Base-by-base conservation (phyloP, 2,329 filamentous ascomycete genomes). In the Penicillium psychrosexuale region DNA sequence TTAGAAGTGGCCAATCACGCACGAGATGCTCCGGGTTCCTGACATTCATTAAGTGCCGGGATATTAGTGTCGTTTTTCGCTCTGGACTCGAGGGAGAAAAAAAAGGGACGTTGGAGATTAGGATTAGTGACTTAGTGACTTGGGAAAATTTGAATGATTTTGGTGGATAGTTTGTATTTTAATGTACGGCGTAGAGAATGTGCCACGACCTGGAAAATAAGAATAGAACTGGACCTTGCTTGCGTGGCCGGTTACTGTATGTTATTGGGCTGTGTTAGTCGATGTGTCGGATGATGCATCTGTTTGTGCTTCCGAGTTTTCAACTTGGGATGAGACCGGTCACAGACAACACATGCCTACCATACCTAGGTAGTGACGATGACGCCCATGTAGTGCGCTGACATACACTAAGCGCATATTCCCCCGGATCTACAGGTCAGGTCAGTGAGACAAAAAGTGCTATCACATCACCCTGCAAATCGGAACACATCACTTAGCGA, bases 1-100 rank as follows among this genome's bases (percentile, higher is more conserved):
- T 67, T 68, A 67, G 66, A 59, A 61, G 56, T 47, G 36, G 43
- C 61, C 58, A 65, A 65, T 65, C 19, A 54, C 40, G n/a, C 43
- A 15, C 55, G 46, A 37, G 50, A 61, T 46, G 53, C 40, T 52
- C 30, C 42, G 47, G 57, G 39, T n/a, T 50, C 50, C 51, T 34
- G 42, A 60, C 51, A 55, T 49, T 49, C 51, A 60, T 61, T 39
- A 36, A 55, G 56, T 50, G n/a, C 39, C 52, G 22, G 28, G n/a
- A 38, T 34, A 44, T 17, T 9, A 47, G n/a, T 22, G 48, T 38
- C 30, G 19, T 19, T 38, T 46, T 43, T 34, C 43, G 37, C 19
- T 54, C 47, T 57, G 51, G 51, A 54, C 42, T 57, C 46, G 37
- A 48, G 13, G 15, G 34, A 24, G 5, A 24, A 24, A 24, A 24